Percentiles rank a stretch among this genome's conserved stretches.
Evolutionary conservation across 768 basidiomycete species (phyloP).

Genomic region (Rhizopogon roseolus): DNA sequence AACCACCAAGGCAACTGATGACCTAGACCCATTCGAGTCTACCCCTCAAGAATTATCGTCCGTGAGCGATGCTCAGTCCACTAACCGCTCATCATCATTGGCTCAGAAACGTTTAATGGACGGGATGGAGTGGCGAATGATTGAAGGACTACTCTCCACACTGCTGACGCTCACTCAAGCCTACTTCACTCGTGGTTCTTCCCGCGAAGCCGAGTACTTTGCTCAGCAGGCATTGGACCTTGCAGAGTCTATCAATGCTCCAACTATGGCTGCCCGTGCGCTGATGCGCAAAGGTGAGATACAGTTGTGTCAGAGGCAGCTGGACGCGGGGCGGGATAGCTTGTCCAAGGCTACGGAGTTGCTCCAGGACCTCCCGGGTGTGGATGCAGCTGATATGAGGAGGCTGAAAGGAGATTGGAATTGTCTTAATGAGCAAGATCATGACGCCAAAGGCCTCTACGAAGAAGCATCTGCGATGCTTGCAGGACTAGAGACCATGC

Average conservation of each 20-base stretch:
- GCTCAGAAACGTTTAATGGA: slow-evolving; percentile 32
- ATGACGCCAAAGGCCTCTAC: slow-evolving; percentile 51
- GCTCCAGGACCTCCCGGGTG: slow-evolving; percentile 42
- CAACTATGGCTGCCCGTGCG: slow-evolving; percentile 61
- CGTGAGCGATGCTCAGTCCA: slow-evolving; percentile 35
- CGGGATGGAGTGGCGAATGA: slow-evolving; percentile 70
- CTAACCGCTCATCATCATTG: slow-evolving; percentile 18
- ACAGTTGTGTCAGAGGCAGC: slow-evolving; percentile 54
- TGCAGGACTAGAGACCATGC: slow-evolving; percentile 54
- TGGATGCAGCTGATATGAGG: slow-evolving; percentile 55
- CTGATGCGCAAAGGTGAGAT: slow-evolving; percentile 66
- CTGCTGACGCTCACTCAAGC: slow-evolving; percentile 60
- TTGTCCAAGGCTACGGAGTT: slow-evolving; percentile 47
- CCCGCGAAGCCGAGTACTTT: slow-evolving; percentile 83
- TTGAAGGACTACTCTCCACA: slow-evolving; percentile 63
- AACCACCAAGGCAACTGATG: slow-evolving; percentile 23
- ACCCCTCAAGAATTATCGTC: slow-evolving; percentile 11
- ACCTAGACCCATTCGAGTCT: slow-evolving; percentile 56
- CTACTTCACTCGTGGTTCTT: slow-evolving; percentile 73
- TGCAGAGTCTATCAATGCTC: slow-evolving; percentile 62
- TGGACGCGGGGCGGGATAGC: slow-evolving; percentile 51
- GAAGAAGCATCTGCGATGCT: slow-evolving; percentile 53
- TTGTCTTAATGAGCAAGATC: slow-evolving; percentile 23
- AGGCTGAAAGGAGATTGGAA: slow-evolving; percentile 54
- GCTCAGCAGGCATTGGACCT: slow-evolving; percentile 72